Conservation (phyloP, 768 basidiomycete genomes). For the Suillus occidentalis region DNA sequence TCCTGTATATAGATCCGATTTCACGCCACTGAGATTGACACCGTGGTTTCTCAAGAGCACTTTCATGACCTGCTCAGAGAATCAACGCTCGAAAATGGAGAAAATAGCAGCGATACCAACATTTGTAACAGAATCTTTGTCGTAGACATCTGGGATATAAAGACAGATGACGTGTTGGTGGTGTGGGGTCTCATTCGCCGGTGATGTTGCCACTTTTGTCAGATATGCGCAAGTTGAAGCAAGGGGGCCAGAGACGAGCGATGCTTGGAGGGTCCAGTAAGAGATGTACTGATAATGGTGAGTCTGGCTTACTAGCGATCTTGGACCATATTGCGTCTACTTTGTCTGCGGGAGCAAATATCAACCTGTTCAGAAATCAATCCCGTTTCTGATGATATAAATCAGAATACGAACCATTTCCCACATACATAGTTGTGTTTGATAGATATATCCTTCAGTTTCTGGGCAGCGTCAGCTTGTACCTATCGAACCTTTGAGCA, state of each 20-base stretch:
- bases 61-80: conserved; percentile 55
- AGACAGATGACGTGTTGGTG: conserved; percentile 69
- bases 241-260: conserved; percentile 63
- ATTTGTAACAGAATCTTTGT: conserved; percentile 57
- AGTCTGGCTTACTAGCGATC: conserved; percentile 52
- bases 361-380: conserved; percentile 48
- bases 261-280: conserved; percentile 40
- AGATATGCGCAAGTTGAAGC: conserved; percentile 53
- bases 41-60: conserved; percentile 67
- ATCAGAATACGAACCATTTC: conserved; percentile 55
- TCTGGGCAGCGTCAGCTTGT: conserved; percentile 57
- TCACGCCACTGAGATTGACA: conserved; percentile 63
- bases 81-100: neutral
- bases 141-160: conserved; percentile 70
- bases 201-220: conserved; percentile 69
- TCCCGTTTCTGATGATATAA: neutral
- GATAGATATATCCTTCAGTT: conserved; percentile 59
- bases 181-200: conserved; percentile 44
- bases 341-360: conserved; percentile 60
- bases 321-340: conserved; percentile 63
- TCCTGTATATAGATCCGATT: conserved; percentile 66
- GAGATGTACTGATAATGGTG: neutral
- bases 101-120: conserved; percentile 31
- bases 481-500: conserved; percentile 36
- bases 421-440: conserved; percentile 55